Evolutionary conservation across 1,139 yeast species (phyloP), one percentile per base, ranked within the genome.

Genomic region (Fermentozyma sake): DNA sequence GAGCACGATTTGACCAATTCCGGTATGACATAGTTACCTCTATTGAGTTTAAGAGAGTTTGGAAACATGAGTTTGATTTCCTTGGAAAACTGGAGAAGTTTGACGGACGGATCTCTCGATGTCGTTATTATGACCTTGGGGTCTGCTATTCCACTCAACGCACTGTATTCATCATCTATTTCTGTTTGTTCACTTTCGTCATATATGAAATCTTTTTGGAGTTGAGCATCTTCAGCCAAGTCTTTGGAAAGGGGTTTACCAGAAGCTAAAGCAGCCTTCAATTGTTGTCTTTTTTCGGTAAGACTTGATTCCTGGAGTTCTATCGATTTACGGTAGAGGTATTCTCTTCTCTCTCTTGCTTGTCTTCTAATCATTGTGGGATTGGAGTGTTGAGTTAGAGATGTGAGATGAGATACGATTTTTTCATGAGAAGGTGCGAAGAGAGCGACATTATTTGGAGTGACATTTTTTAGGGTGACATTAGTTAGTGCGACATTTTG

Each of bases 41-140:
- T 74, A 55, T 91, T 91, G 37, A 93, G 68, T 45, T 95, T 76
- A 28, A 89, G 74, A 8, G 94, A 76, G 32, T 91, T 87, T 13
- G 98, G 98, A 46, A 91, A 85, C 61, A 91, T 62, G 27, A 91
- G 68, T 49, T 84, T 82, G 41, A 93, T 72, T 52, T 93, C 99
- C 56, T 91, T 91, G 29, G 96, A 80, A 53, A 91, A 93, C 54
- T 91, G 98, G 24, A 85, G 68, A 29, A 91, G 60, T 48, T 86
- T 74, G 2, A 91, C 76, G 14, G 87, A 76, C 7, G 98, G 97
- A 44, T 85, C 86, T 57, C 99, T 72, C 13, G 95, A 82, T 0
- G 99, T 91, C 6, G 98, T 91, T 10, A 91, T 89, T 12, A 91
- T 79, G 6, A 91, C 73, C 45, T 85, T 79, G n/a, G 99, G 98